These are phyloP conservation scores for Talaromyces sp. DNA, from an alignment of 2,329 filamentous ascomycete species.

Conservation along the genomic window DNA sequence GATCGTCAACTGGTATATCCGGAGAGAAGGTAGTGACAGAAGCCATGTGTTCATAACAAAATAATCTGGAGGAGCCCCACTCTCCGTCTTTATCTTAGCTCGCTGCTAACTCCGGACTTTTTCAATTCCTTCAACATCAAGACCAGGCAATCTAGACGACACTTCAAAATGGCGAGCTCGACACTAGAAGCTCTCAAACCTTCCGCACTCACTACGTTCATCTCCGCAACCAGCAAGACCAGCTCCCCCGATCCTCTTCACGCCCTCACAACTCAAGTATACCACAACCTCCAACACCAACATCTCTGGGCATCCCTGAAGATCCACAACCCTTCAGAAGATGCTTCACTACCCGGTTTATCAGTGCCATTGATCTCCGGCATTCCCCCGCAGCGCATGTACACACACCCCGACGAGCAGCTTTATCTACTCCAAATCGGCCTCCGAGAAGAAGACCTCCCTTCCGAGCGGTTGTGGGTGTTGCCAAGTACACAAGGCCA, in stretches of 20 bases:
- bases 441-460: conserved; percentile 48
- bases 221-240: conserved; percentile 31
- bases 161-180: neutral
- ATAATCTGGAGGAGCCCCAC: conserved; percentile 10
- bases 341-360: conserved; percentile 30
- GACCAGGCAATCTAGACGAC: neutral
- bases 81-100: neutral
- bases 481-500: conserved; percentile 60
- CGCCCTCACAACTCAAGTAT: conserved; percentile 57
- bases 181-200: conserved; percentile 25
- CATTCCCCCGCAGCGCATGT: conserved; percentile 59
- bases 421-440: conserved; percentile 56
- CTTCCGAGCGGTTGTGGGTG: conserved; percentile 58
- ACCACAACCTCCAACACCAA: conserved; percentile 64
- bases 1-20: neutral
- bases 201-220: conserved; percentile 44
- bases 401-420: conserved; percentile 65
- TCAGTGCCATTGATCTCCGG: conserved; percentile 57
- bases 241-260: conserved; percentile 28
- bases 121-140: conserved; percentile 16
- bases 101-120: conserved; percentile 20
- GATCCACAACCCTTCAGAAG: conserved; percentile 40
- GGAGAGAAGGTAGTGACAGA: conserved; percentile 2
- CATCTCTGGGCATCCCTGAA: conserved; percentile 61
- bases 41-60: conserved; percentile 21